Percentiles rank a stretch among this genome's conserved stretches.
These are phyloP conservation scores for Taiozyma onychis DNA, from an alignment of 1,139 yeast genomes.

Conservation along the genomic window DNA sequence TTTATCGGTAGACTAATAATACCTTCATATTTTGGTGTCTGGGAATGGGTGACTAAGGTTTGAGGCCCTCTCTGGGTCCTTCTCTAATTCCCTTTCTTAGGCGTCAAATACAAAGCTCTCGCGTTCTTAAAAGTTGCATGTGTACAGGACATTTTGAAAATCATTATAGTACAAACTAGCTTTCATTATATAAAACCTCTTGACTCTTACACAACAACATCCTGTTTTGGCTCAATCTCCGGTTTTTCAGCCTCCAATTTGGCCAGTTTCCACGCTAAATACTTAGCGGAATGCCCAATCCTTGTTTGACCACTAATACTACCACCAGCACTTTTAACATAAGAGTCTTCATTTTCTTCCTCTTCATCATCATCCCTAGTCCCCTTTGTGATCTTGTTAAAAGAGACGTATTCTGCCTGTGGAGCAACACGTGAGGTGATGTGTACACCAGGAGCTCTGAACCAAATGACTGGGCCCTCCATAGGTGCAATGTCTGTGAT, in stretches of 20 bases:
- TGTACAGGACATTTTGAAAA: background rate
- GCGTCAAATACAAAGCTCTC: no score
- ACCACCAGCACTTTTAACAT: constrained; percentile 17
- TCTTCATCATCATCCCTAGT: constrained; percentile 10
- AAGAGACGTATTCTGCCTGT: constrained; percentile 10
- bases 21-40: no score
- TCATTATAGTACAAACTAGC: background rate
- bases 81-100: no score
- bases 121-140: no score
- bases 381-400: constrained; percentile 12
- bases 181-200: background rate
- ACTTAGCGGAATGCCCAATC: constrained; percentile 66
- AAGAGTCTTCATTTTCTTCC: constrained; percentile 14
- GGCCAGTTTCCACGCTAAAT: constrained; percentile 57
- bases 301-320: constrained; percentile 26
- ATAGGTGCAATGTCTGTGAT: constrained; percentile 12
- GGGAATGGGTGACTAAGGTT: no score
- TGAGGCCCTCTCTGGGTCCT: no score
- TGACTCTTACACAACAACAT: background rate
- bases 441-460: constrained; percentile 70
- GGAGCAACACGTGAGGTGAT: constrained; percentile 44
- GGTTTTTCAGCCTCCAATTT: constrained; percentile 6
- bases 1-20: no score
- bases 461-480: constrained; percentile 61
- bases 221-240: background rate